phyloP scores from a whole-genome alignment of 139 green algal genomes.

The Closterium sp. region DNA sequence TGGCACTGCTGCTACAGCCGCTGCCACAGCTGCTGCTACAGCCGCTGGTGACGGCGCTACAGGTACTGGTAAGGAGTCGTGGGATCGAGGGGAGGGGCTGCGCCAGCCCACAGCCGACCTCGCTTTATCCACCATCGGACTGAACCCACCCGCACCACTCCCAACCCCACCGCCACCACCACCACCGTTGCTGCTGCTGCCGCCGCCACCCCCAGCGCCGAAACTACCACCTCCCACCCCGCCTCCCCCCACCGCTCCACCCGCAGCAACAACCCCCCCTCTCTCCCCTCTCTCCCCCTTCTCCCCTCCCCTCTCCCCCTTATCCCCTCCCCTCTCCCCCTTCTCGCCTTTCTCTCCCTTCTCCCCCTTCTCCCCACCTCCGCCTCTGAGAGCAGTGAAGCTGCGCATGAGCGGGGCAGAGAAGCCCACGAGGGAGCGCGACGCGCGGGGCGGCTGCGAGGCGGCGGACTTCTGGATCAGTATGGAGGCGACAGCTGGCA shows the following conservation, averaged over 20 bases:
- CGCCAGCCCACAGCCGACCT: background rate
- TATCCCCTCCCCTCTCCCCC: too few species aligned
- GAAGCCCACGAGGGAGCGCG: constrained; percentile 26
- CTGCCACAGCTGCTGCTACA: background rate
- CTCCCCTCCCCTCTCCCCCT: background rate
- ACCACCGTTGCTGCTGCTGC: background rate
- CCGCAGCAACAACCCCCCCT: background rate
- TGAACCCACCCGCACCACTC: background rate
- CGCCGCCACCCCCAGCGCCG: too few species aligned
- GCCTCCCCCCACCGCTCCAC: background rate
- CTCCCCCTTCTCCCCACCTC: background rate
- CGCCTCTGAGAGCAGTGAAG: background rate
- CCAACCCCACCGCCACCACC: background rate
- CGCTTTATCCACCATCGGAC: background rate
- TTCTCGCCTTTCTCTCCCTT: background rate
- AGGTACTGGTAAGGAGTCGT: background rate
- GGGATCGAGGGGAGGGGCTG: background rate
- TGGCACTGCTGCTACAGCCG: background rate
- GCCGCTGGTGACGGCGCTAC: background rate
- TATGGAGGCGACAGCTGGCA: constrained; percentile 18
- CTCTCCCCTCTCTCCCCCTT: background rate
- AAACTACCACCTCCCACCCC: background rate
- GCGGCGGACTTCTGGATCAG: background rate
- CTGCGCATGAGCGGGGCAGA: constrained; percentile 9
- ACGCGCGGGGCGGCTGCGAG: background rate